Evolutionary conservation across 2,329 filamentous ascomycete species (phyloP).

Genomic region (Curvularia verruculosa): DNA sequence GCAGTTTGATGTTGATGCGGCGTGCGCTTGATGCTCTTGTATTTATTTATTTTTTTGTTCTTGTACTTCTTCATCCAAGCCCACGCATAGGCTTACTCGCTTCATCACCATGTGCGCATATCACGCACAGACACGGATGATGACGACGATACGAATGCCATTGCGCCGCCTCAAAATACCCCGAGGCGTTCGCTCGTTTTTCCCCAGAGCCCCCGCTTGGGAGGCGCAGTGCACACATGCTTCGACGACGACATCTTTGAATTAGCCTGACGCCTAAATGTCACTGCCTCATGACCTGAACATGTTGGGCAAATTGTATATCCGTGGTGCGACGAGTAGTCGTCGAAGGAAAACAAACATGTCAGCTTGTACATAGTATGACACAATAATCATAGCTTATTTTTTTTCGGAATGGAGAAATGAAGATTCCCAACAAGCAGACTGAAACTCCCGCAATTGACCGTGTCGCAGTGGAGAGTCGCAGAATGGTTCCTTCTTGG

Average conservation of each 20-base stretch:
- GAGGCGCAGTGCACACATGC: not conserved
- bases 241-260: not conserved
- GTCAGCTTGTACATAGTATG: slow-evolving; percentile 12
- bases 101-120: slow-evolving; percentile 10
- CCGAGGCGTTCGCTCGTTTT: slow-evolving; percentile 30
- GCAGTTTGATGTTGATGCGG: slow-evolving; percentile 5
- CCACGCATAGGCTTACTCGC: slow-evolving; percentile 27
- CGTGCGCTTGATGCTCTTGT: slow-evolving; percentile 5
- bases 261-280: not conserved
- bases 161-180: slow-evolving; percentile 35
- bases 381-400: slow-evolving; percentile 7
- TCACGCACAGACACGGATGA: slow-evolving; percentile 7
- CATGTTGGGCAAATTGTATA: not conserved
- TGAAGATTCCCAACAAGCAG: not conserved
- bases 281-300: not conserved
- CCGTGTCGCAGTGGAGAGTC: slow-evolving; percentile 5
- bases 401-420: not conserved
- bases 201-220: slow-evolving; percentile 10
- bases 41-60: slow-evolving; percentile 15
- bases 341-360: too few relatives aligned
- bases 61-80: slow-evolving; percentile 15
- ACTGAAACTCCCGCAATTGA: slow-evolving; percentile 7
- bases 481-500: not conserved
- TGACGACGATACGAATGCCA: slow-evolving; percentile 30
- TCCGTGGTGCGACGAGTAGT: not conserved